These are phyloP conservation scores for Stemphylium lycopersici DNA, from an alignment of 2,329 filamentous ascomycete genomes.

Conservation along the genomic window DNA sequence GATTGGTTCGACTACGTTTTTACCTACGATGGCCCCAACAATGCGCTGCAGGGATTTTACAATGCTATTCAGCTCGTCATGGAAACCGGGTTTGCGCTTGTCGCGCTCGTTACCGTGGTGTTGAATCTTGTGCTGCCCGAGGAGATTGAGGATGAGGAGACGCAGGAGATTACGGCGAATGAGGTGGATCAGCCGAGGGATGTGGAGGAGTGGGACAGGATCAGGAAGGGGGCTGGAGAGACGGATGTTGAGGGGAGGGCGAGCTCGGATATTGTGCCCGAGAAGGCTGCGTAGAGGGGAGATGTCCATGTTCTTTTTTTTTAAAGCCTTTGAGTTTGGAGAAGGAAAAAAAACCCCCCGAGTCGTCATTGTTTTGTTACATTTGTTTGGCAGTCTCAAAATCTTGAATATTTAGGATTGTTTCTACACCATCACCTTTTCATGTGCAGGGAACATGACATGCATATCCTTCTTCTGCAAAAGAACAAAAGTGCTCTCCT, in stretches of 20 bases:
- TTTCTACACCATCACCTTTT: too few relatives aligned
- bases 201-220: conserved; percentile 50
- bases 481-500: too few relatives aligned
- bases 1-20: conserved; percentile 74
- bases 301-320: too few relatives aligned
- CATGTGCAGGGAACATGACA: too few relatives aligned
- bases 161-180: conserved; percentile 51
- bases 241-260: conserved; percentile 14
- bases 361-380: too few relatives aligned
- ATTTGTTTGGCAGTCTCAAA: too few relatives aligned
- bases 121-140: conserved; percentile 76
- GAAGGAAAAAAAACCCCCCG: too few relatives aligned
- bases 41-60: conserved; percentile 72
- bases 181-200: conserved; percentile 48
- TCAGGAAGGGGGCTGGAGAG: conserved; percentile 34
- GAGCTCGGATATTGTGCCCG: conserved; percentile 21
- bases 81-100: conserved; percentile 70
- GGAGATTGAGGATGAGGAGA: conserved; percentile 72
- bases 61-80: conserved; percentile 64
- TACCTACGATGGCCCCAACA: conserved; percentile 72
- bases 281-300: conserved; percentile 9
- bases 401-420: too few relatives aligned
- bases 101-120: conserved; percentile 73
- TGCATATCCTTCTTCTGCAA: too few relatives aligned
- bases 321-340: too few relatives aligned